Evolutionary conservation across 2,329 filamentous ascomycete genomes (phyloP).

Genomic region (Aspergillus piperis): DNA sequence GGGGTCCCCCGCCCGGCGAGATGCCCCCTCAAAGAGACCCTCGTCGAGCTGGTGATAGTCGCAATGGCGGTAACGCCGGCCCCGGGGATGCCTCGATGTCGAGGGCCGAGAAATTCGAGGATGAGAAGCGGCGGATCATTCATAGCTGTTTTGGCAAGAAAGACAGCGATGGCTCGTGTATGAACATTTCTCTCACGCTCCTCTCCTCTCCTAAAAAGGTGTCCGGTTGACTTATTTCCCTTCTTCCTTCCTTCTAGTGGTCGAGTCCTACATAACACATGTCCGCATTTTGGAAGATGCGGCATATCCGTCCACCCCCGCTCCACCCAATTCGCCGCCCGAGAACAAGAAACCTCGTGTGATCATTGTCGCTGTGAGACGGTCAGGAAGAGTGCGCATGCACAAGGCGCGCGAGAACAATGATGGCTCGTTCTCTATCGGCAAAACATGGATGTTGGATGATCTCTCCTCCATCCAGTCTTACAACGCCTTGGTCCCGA

Average conservation of each 20-base stretch:
- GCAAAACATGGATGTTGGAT: slow-evolving; percentile 97
- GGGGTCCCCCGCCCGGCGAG: slow-evolving; percentile 34
- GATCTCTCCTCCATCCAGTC: slow-evolving; percentile 83
- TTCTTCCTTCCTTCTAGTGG: slow-evolving; percentile 51
- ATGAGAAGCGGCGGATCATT: slow-evolving; percentile 92
- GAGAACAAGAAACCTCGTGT: slow-evolving; percentile 83
- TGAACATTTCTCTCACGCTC: slow-evolving; percentile 38
- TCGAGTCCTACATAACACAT: slow-evolving; percentile 97
- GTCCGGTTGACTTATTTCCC: slow-evolving; percentile 22
- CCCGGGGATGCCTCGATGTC: slow-evolving; percentile 38
- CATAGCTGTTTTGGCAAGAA: slow-evolving; percentile 92
- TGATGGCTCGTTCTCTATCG: slow-evolving; percentile 93
- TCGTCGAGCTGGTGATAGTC: slow-evolving; percentile 36
- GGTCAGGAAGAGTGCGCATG: slow-evolving; percentile 87
- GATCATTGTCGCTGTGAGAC: slow-evolving; percentile 90
- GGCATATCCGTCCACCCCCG: slow-evolving; percentile 76
- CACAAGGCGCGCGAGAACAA: slow-evolving; percentile 96
- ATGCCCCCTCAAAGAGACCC: slow-evolving; percentile 33
- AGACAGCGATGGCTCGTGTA: slow-evolving; percentile 83
- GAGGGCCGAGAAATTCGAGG: slow-evolving; percentile 84
- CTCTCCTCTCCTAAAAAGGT: background rate
- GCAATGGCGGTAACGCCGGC: slow-evolving; percentile 30
- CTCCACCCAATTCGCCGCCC: slow-evolving; percentile 73
- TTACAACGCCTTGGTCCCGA: slow-evolving; percentile 65
- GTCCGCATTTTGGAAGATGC: slow-evolving; percentile 88